These are phyloP conservation scores for Bolboschoenoplectus hybrid DNA, from an alignment of 202 grass and related monocot genomes.

Conservation along the genomic window DNA sequence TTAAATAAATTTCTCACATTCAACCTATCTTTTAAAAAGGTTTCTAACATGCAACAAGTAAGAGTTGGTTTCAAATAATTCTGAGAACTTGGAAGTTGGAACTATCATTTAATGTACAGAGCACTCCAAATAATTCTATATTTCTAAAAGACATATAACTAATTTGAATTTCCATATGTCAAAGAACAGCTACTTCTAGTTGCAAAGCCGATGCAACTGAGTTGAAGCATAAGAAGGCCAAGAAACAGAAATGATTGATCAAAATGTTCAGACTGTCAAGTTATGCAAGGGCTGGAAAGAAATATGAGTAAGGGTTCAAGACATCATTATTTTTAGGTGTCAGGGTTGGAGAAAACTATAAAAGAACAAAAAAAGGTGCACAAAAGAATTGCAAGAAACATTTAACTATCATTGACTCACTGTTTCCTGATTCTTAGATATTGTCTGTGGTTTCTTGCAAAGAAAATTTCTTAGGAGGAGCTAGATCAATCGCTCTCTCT, in stretches of 20 bases:
- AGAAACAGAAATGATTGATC: constrained; percentile 3
- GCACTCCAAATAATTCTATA: background rate
- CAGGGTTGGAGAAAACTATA: background rate
- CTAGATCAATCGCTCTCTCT: too few species aligned
- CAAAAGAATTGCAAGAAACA: background rate
- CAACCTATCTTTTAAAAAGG: too few species aligned
- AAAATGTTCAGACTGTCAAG: background rate
- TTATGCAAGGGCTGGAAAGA: background rate
- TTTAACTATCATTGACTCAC: background rate
- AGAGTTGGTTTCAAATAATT: background rate
- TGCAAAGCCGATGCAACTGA: background rate
- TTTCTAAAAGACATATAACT: background rate
- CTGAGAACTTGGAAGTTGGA: background rate
- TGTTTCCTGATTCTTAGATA: background rate
- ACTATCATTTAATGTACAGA: background rate
- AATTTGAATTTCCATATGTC: background rate
- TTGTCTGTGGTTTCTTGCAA: background rate
- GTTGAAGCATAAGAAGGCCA: background rate
- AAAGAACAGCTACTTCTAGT: background rate
- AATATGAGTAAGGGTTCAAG: constrained; percentile 7
- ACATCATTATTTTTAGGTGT: background rate
- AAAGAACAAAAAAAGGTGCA: background rate
- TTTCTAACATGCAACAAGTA: background rate
- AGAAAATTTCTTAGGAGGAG: constrained; percentile 9
- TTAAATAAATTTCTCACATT: background rate